Conservation (phyloP, 2,329 filamentous ascomycete species). For the Fusarium vanettenii region DNA sequence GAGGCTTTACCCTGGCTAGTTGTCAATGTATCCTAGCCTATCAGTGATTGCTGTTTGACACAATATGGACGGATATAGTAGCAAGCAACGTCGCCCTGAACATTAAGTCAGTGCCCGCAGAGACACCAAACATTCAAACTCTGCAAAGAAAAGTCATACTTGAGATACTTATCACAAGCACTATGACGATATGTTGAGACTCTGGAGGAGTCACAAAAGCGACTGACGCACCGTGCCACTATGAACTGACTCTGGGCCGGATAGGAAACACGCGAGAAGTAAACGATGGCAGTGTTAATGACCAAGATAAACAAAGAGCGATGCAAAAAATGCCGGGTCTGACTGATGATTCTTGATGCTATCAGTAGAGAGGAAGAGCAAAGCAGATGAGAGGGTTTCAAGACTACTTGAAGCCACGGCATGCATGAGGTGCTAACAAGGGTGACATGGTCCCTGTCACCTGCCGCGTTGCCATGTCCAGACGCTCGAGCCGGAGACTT, state of each 20-base stretch:
- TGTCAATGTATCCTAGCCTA: neutral
- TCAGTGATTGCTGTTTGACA: constrained; percentile 1
- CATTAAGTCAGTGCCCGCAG: neutral
- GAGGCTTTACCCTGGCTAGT: neutral
- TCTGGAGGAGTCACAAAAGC: constrained; percentile 6
- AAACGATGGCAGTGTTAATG: neutral
- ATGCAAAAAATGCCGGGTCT: neutral
- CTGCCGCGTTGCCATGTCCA: constrained; percentile 17
- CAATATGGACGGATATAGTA: neutral
- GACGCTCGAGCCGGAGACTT: constrained; percentile 23
- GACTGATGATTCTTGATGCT: neutral
- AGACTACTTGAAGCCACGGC: constrained; percentile 25
- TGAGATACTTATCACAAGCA: neutral
- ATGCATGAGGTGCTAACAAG: constrained; percentile 9
- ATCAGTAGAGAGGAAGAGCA: neutral
- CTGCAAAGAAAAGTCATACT: neutral
- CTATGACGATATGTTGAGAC: neutral
- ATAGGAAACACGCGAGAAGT: constrained; percentile 8
- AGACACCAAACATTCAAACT: neutral
- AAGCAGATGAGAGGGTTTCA: neutral
- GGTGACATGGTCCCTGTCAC: neutral
- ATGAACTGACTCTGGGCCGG: constrained; percentile 10
- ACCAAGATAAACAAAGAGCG: neutral
- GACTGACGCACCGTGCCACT: constrained; percentile 22
- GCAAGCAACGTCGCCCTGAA: neutral